Evolutionary conservation across 2,329 filamentous ascomycete genomes (phyloP).

Genomic region (Ophiosphaerella narmari): DNA sequence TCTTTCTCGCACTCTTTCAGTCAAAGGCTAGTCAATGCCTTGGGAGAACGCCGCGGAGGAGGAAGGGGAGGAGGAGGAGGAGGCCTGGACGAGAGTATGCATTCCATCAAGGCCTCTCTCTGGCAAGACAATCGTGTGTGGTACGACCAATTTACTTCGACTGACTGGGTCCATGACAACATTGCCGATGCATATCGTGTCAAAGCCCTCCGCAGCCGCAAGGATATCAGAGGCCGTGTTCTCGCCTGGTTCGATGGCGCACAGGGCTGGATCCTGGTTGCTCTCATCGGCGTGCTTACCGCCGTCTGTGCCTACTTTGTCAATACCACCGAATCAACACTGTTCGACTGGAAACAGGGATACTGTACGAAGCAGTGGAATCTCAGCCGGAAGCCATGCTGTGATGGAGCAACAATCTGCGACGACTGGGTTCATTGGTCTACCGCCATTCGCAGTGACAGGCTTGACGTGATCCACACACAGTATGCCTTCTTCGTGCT

Average conservation of each 20-base stretch:
- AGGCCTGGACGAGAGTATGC: constrained; percentile 57
- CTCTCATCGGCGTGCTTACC: constrained; percentile 83
- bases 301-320: constrained; percentile 87
- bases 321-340: constrained; percentile 79
- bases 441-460: constrained; percentile 58
- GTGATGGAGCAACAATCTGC: constrained; percentile 60
- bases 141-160: constrained; percentile 98
- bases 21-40: constrained; percentile 62
- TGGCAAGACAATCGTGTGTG: constrained; percentile 86
- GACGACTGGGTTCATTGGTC: constrained; percentile 68
- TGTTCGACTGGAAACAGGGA: constrained; percentile 91
- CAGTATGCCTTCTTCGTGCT: constrained; percentile 78
- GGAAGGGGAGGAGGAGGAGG: constrained; percentile 59
- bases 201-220: constrained; percentile 78
- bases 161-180: constrained; percentile 97
- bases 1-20: constrained; percentile 45
- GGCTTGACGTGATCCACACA: constrained; percentile 61
- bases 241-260: constrained; percentile 79
- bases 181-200: constrained; percentile 92
- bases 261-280: constrained; percentile 93
- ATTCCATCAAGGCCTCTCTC: constrained; percentile 68
- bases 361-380: constrained; percentile 77
- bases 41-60: constrained; percentile 58
- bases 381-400: constrained; percentile 71
- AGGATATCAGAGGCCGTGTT: constrained; percentile 81